Evolutionary conservation across 495 filamentous ascomycete species (phyloP), one percentile per base, ranked within the genome.

Genomic region (Xylaria nigripes): DNA sequence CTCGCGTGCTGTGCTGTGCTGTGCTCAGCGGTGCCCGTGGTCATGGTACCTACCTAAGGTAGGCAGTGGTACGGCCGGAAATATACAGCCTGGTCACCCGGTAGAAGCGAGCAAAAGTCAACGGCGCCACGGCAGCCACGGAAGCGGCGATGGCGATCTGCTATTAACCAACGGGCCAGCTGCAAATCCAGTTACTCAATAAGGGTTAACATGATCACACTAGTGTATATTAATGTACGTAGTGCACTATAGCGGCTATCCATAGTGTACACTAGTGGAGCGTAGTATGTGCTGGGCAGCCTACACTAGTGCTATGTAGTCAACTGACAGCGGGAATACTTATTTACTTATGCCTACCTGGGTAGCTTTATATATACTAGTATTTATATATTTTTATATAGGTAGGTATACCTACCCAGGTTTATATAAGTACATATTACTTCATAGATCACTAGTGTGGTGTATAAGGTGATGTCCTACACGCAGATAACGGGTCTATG

Each of bases 91-190:
- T 34, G 30, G 12, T 47, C 7, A 12, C 1, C 27, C 51, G 30
- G 24, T 47, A 15, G 22, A 18, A 47, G 44, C 51, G 34, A 34
- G 16, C 38, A 25, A n/a, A n/a, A 18, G 16, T 54, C 41, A 54
- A 48, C 51, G 44, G 51, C 44, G 51, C 51, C 44, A 54, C 44
- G 24, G 44, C 51, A 46, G 43, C 50, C 51, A 54, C 40, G 51
- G 44, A 54, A 34, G 32, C 51, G 51, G 44, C 51, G 44, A 54
- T 43, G 51, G 34, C 51, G 51, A 54, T 54, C 51, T 45, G 42
- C 24, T 46, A 54, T 23, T 45, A 36, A 54, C 48, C 51, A 22
- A 54, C 43, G 36, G 36, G 36, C 36, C 18, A 40, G 36, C 36
- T 5, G n/a, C 10, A 36, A 36, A 15, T 36, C 2, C 32, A 6